A percentile compares a stretch with the other conserved stretches of the same genome.
These are phyloP conservation scores for Oldenlandia corymbosa DNA, from an alignment of 257 asterid species.

Conservation along the genomic window DNA sequence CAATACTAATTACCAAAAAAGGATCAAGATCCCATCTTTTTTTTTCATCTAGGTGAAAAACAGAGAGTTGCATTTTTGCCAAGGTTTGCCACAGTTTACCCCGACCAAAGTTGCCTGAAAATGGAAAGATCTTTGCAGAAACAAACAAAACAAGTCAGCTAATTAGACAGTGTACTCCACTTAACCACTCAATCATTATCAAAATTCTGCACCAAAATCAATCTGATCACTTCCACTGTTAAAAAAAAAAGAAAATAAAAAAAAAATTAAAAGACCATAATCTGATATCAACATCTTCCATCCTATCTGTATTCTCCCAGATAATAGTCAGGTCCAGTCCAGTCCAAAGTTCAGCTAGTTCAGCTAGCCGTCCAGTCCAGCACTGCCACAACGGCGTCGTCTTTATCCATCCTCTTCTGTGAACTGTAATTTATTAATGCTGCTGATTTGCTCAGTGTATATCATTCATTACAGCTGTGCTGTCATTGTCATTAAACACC, in stretches of 20 bases:
- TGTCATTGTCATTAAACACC: constrained; percentile 10
- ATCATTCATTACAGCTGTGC: background rate
- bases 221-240: background rate
- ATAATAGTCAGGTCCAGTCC: background rate
- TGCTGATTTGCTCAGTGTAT: background rate
- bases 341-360: background rate
- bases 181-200: background rate
- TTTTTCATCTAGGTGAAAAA: too few species aligned
- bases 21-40: too few species aligned
- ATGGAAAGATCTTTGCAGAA: background rate
- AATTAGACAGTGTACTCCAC: background rate
- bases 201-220: background rate
- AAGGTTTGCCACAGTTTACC: too few species aligned
- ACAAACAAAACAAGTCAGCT: background rate
- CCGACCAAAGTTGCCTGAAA: background rate
- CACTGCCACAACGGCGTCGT: constrained; percentile 13
- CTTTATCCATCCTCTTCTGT: background rate
- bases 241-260: too few species aligned
- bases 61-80: background rate
- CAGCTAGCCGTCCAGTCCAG: too few species aligned
- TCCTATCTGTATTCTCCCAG: background rate
- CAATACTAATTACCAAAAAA: too few species aligned
- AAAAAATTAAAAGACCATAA: too few species aligned
- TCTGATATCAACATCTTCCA: background rate
- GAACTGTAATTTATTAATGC: too few species aligned